Evolutionary conservation across 2,329 filamentous ascomycete species (phyloP).

Genomic region (Colletotrichum lupini): DNA sequence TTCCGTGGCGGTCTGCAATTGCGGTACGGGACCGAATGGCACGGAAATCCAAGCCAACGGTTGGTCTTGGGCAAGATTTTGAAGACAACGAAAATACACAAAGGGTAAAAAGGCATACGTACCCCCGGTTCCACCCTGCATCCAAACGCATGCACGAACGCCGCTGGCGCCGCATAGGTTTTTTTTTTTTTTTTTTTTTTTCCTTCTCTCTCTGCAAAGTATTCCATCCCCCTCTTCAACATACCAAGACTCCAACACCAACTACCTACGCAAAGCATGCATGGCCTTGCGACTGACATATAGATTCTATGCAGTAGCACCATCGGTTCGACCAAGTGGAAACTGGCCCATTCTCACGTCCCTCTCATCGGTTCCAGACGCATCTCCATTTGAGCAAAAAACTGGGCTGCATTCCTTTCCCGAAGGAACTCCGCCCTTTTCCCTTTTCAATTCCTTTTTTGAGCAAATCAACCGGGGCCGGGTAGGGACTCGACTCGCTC

Average conservation of each 20-base stretch:
- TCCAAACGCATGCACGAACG: slow-evolving; percentile 28
- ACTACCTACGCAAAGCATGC: slow-evolving; percentile 1
- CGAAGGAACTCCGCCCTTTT: slow-evolving; percentile 32
- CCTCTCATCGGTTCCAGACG: not conserved
- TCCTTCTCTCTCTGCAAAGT: not conserved
- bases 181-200: not conserved
- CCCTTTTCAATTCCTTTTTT: not conserved
- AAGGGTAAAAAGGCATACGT: slow-evolving; percentile 36
- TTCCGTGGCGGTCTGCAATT: slow-evolving; percentile 26
- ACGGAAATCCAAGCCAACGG: slow-evolving; percentile 14
- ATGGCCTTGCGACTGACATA: slow-evolving; percentile 9
- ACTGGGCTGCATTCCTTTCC: slow-evolving; percentile 19
- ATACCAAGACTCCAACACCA: no score
- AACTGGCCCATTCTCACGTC: not conserved
- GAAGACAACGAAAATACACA: slow-evolving; percentile 21
- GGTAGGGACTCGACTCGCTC: slow-evolving; percentile 11
- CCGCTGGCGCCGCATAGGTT: slow-evolving; percentile 19
- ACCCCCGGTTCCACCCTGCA: slow-evolving; percentile 33
- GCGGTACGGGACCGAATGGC: slow-evolving; percentile 14
- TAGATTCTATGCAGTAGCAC: slow-evolving; percentile 8
- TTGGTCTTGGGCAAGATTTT: slow-evolving; percentile 31
- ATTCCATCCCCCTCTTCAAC: no score
- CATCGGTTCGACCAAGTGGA: slow-evolving; percentile 4
- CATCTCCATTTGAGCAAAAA: not conserved
- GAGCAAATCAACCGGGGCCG: slow-evolving; percentile 17